Base-by-base conservation (phyloP, 495 filamentous ascomycete species). In the Darksidea phi region DNA sequence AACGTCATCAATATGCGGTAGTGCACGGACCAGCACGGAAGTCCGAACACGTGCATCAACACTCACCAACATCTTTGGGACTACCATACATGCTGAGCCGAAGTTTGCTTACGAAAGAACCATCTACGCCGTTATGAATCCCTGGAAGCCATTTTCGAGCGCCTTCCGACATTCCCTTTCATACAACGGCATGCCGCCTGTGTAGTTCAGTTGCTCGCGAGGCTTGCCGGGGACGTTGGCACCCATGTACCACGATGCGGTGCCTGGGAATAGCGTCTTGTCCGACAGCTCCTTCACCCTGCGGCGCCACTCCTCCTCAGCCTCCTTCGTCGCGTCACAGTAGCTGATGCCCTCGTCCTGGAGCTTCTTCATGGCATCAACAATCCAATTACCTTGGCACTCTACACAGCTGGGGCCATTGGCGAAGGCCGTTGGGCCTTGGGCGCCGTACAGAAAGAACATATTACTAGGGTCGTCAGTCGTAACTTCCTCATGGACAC, bases 361-460 rank as follows among this genome's bases (percentile, higher is more conserved):
- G 49, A 77, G 71, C 49, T 76, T 72, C 38, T 66, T 62, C 49
- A 83, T 75, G 6, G 73, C 72, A 54, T 80, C 77, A 18, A 74
- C 71, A 41, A 84, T 77, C 79, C 78, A 82, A 21, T 79, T 73
- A 13, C 75, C 78, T 60, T 82, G 79, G 17, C 75, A 58, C 57
- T 83, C 79, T 25, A 78, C 73, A 46, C 73, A 75, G 2, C 70
- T 72, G 0, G 80, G 79, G 0, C 78, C 80, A 62, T 82, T 82
- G 67, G 63, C 66, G 59, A 82, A 75, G 17, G 74, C 74, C 15
- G 77, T 79, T 34, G 75, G 81, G n/a, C 67, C 78, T 58, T 80
- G 79, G 15, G 76, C 75, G 43, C 78, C 79, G 59, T 81, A 81
- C 11, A 76, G 69, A 61, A 77, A 76, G 73, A 83, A 82, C 69